phyloP scores from a whole-genome alignment of 306 rosid species.

The Clitoria ternatea region DNA sequence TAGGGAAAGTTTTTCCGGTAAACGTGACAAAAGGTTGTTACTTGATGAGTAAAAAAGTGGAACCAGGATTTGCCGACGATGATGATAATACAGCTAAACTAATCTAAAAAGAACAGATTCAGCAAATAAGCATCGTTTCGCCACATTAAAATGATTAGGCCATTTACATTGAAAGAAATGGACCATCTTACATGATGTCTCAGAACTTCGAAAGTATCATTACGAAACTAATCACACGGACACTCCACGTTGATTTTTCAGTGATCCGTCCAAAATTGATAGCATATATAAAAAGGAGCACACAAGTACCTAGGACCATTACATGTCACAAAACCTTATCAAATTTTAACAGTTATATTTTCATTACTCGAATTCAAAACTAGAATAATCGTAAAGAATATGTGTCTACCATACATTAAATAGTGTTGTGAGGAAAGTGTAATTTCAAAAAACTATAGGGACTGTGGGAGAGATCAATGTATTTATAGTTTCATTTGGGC shows the following conservation, averaged over 20 bases:
- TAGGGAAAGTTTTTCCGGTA: not conserved
- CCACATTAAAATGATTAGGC: not conserved
- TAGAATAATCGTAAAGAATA: too few relatives aligned
- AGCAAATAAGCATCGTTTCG: not conserved
- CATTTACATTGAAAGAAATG: not conserved
- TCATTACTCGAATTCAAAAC: too few relatives aligned
- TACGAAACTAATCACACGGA: not conserved
- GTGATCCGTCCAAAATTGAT: not conserved
- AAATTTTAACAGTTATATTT: too few relatives aligned
- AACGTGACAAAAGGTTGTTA: not conserved
- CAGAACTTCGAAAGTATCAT: not conserved
- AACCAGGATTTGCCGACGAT: not conserved
- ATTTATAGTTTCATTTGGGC: not conserved
- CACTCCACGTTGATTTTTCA: not conserved
- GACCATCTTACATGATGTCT: not conserved
- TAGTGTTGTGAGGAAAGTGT: too few relatives aligned
- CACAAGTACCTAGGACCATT: too few relatives aligned
- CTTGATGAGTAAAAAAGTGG: not conserved
- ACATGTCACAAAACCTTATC: too few relatives aligned
- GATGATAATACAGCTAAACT: not conserved
- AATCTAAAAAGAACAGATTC: not conserved
- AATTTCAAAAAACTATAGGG: too few relatives aligned
- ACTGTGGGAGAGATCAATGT: too few relatives aligned
- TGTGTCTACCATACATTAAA: too few relatives aligned
- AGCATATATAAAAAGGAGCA: too few relatives aligned